Conservation (phyloP, 345 rosid genomes). For the Ceriops decandra region DNA sequence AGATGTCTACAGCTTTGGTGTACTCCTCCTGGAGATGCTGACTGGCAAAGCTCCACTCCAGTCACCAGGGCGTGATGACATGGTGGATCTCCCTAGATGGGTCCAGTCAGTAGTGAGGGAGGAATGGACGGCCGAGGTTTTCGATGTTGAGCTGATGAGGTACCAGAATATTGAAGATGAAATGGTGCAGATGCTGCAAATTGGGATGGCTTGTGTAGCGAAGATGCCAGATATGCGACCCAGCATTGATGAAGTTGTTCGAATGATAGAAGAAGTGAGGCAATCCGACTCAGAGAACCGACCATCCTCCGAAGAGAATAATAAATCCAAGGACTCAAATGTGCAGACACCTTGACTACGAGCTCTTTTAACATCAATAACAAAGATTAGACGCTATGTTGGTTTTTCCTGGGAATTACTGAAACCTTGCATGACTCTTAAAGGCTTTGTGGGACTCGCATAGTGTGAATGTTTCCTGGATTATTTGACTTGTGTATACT, state of each 20-base stretch:
- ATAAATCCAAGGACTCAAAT: constrained; percentile 67
- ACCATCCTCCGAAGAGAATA: constrained; percentile 78
- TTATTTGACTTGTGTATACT: neutral
- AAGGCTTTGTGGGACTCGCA: constrained; percentile 3
- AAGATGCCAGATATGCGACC: constrained; percentile 62
- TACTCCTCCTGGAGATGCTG: constrained; percentile 75
- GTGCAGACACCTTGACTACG: constrained; percentile 63
- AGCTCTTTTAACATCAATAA: constrained; percentile 32
- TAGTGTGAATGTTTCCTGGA: constrained; percentile 10
- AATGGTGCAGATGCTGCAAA: constrained; percentile 80
- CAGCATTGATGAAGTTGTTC: constrained; percentile 65
- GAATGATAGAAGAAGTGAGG: constrained; percentile 77
- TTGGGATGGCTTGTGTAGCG: constrained; percentile 76
- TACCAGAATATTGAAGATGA: constrained; percentile 75
- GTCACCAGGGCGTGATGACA: constrained; percentile 65
- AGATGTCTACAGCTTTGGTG: constrained; percentile 74
- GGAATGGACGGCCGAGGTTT: constrained; percentile 86
- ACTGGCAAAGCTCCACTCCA: constrained; percentile 71
- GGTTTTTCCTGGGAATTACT: constrained; percentile 1
- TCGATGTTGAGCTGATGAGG: constrained; percentile 76
- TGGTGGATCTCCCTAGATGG: constrained; percentile 84
- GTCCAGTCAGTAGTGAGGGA: constrained; percentile 92
- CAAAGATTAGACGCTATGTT: neutral
- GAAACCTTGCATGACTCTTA: neutral
- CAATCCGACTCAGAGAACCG: constrained; percentile 76